A percentile compares a stretch with the other conserved stretches of the same genome.
phyloP scores from a whole-genome alignment of 495 filamentous ascomycete genomes.

The Tuber melanosporum region DNA sequence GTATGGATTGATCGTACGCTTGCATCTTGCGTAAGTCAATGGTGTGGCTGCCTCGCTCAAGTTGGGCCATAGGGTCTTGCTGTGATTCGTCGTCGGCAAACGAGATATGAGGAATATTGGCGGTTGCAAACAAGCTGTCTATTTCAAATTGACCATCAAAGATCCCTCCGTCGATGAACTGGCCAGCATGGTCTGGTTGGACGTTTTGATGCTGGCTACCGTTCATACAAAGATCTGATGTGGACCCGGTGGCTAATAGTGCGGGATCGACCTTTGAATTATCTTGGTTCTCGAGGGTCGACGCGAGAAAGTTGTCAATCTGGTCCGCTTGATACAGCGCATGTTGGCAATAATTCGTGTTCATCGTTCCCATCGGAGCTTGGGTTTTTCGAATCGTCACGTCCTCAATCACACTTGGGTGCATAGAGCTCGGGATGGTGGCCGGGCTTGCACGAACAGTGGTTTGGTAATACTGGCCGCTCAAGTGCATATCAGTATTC shows the following conservation, averaged over 20 bases:
- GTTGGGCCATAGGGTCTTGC: constrained; percentile 11
- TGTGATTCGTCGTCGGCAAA: constrained; percentile 25
- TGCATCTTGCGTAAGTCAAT: constrained; percentile 35
- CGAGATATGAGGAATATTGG: constrained; percentile 25
- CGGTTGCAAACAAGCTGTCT: constrained; percentile 31
- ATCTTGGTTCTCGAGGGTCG: constrained; percentile 29
- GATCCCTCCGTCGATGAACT: constrained; percentile 24
- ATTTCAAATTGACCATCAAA: constrained; percentile 38
- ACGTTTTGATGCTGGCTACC: constrained; percentile 19
- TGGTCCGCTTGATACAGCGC: constrained; percentile 24
- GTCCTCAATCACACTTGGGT: constrained; percentile 48
- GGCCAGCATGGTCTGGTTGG: constrained; percentile 16
- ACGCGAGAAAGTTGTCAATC: constrained; percentile 19
- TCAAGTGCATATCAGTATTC: constrained; percentile 44
- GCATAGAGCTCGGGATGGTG: constrained; percentile 43
- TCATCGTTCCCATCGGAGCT: constrained; percentile 34
- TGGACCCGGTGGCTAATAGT: constrained; percentile 27
- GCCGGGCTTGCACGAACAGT: constrained; percentile 47
- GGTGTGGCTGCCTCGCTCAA: constrained; percentile 12
- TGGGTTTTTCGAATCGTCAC: constrained; percentile 49
- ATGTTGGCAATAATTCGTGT: constrained; percentile 8
- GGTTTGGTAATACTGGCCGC: constrained; percentile 59
- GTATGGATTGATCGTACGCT: constrained; percentile 37
- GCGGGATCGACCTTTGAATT: constrained; percentile 42
- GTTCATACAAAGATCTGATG: constrained; percentile 6